These are phyloP conservation scores for Vitis riparia DNA, from an alignment of 164 flowering plant species.

Conservation along the genomic window DNA sequence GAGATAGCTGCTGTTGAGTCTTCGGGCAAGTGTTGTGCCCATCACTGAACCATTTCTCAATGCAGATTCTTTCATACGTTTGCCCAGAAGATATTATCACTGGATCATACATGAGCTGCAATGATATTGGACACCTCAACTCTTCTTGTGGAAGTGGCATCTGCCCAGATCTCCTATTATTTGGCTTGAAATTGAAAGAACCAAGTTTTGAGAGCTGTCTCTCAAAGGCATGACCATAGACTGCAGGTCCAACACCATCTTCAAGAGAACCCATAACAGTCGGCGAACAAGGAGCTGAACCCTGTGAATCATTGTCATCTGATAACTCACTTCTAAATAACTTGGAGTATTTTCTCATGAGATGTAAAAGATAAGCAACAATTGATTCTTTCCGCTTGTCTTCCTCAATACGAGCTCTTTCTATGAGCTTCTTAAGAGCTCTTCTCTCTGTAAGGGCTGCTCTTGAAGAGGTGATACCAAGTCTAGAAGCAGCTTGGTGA, in stretches of 20 bases:
- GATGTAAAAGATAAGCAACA: conserved; percentile 88
- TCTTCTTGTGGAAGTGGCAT: conserved; percentile 91
- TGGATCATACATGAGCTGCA: conserved; percentile 97
- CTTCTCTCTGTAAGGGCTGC: conserved; percentile 94
- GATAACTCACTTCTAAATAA: conserved; percentile 78
- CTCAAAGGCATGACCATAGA: conserved; percentile 59
- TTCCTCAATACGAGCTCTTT: conserved; percentile 80
- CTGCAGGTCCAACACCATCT: conserved; percentile 41
- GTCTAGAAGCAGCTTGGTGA: conserved; percentile 85
- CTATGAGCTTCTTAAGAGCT: conserved; percentile 84
- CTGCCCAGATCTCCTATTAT: conserved; percentile 53
- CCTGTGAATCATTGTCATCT: conserved; percentile 98
- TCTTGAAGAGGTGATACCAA: conserved; percentile 90
- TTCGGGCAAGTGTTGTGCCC: conserved; percentile 95
- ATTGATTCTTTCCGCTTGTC: conserved; percentile 97
- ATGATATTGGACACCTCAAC: conserved; percentile 92
- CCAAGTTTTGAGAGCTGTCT: conserved; percentile 72
- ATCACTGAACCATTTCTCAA: conserved; percentile 97
- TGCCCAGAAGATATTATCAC: conserved; percentile 96
- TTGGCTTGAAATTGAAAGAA: conserved; percentile 77
- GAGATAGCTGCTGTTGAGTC: conserved; percentile 85
- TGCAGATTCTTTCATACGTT: conserved; percentile 92
- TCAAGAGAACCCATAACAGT: conserved; percentile 68
- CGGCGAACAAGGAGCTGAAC: conserved; percentile 95
- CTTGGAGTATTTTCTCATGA: conserved; percentile 95